These are phyloP conservation scores for Setomelanomma holmii DNA, from an alignment of 2,329 filamentous ascomycete genomes.

Conservation along the genomic window DNA sequence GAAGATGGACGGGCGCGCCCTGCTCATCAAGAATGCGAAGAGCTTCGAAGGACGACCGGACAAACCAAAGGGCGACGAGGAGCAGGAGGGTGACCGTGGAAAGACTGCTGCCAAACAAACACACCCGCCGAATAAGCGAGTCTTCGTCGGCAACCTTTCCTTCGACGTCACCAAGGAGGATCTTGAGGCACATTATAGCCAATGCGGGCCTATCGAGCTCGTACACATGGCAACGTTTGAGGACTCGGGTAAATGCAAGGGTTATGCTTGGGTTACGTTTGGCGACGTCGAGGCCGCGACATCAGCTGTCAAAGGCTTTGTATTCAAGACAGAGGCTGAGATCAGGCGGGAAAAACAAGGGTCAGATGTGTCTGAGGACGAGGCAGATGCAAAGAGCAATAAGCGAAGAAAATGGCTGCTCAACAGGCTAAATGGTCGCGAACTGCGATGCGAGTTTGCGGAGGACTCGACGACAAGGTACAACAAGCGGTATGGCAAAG, in stretches of 20 bases:
- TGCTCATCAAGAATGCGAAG: conserved; percentile 92
- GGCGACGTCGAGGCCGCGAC: conserved; percentile 77
- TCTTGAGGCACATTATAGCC: conserved; percentile 79
- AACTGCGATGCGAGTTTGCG: conserved; percentile 88
- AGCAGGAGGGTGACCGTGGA: conserved; percentile 27
- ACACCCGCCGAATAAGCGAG: conserved; percentile 75
- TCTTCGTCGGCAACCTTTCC: conserved; percentile 75
- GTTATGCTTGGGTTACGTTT: conserved; percentile 95
- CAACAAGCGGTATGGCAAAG: conserved; percentile 91
- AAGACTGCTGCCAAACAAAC: conserved; percentile 37
- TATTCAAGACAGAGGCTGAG: conserved; percentile 69
- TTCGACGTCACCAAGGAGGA: conserved; percentile 73
- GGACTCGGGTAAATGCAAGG: conserved; percentile 97
- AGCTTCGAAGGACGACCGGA: conserved; percentile 89
- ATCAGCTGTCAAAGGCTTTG: conserved; percentile 80
- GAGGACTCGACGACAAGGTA: conserved; percentile 90
- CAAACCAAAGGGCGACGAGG: conserved; percentile 58
- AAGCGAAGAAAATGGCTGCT: conserved; percentile 76
- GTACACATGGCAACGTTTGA: conserved; percentile 94
- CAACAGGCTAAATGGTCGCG: conserved; percentile 79
- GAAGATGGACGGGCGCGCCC: conserved; percentile 74
- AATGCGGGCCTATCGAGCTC: conserved; percentile 82
- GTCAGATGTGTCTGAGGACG: conserved; percentile 53
- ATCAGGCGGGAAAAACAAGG: conserved; percentile 51
- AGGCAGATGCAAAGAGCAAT: conserved; percentile 50